phyloP scores from a whole-genome alignment of 148 eudicot genomes.

The Camellia granthamiana region DNA sequence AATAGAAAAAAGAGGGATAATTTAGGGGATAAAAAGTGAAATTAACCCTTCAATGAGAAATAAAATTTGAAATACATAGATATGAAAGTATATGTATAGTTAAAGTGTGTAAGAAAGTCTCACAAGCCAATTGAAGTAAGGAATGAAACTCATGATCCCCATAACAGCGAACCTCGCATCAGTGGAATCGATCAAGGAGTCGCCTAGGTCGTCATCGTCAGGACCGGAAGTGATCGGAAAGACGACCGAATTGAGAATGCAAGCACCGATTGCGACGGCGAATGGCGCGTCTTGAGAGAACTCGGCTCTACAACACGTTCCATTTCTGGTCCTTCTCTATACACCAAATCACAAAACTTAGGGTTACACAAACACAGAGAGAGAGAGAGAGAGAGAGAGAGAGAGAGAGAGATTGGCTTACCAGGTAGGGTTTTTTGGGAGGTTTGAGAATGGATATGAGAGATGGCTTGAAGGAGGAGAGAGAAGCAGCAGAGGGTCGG shows the following conservation, averaged over 20 bases:
- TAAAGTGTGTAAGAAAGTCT: not conserved
- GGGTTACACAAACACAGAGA: not conserved
- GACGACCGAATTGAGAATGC: constrained; percentile 62
- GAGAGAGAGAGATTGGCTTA: not conserved
- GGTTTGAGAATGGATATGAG: constrained; percentile 13
- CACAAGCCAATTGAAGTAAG: constrained; percentile 99
- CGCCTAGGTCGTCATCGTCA: constrained; percentile 41
- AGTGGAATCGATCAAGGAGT: constrained; percentile 45
- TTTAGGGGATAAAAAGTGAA: too few species aligned
- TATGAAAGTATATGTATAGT: too few species aligned
- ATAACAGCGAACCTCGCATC: constrained; percentile 81
- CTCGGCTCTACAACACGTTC: constrained; percentile 66
- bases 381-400: constrained; percentile 3
- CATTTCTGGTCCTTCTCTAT: constrained; percentile 29
- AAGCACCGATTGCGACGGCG: constrained; percentile 75
- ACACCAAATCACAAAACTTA: not conserved
- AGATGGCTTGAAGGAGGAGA: constrained; percentile 20
- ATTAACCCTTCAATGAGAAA: too few species aligned
- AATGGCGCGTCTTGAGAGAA: constrained; percentile 65
- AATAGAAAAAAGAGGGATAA: too few species aligned
- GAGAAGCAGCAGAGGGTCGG: not conserved
- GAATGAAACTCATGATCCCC: constrained; percentile 85
- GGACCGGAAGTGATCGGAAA: constrained; percentile 37
- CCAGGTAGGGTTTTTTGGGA: constrained; percentile 19
- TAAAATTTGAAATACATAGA: not conserved